Percentiles rank a stretch among this genome's conserved stretches.
These are phyloP conservation scores for Microbotryomycetes sp. DNA, from an alignment of 1,284 basidiomycete species.

Conservation along the genomic window DNA sequence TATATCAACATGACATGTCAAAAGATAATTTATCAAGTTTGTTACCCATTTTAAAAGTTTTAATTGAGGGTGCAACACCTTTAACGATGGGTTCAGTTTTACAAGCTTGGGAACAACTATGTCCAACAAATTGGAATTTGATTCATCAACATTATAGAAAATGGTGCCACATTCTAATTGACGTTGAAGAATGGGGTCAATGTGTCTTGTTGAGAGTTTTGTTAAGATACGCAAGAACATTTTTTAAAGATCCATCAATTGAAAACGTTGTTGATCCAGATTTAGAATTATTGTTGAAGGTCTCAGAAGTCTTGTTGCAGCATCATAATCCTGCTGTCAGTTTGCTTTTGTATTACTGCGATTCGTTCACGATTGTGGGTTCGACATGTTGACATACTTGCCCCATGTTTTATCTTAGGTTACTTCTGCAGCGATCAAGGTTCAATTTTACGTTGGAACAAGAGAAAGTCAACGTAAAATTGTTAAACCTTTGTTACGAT, in stretches of 20 bases:
- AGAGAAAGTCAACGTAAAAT: constrained; percentile 54
- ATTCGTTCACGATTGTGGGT: not conserved
- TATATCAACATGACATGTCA: constrained; percentile 13
- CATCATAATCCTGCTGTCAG: constrained; percentile 77
- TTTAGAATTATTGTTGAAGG: constrained; percentile 65
- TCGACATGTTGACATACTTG: not conserved
- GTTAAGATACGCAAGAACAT: constrained; percentile 70
- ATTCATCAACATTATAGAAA: constrained; percentile 83
- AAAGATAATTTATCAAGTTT: constrained; percentile 45
- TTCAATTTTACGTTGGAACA: constrained; percentile 67
- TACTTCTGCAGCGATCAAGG: constrained; percentile 62
- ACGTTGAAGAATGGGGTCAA: constrained; percentile 96
- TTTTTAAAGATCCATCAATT: constrained; percentile 65
- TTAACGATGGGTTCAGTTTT: constrained; percentile 81
- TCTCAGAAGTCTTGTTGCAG: constrained; percentile 67
- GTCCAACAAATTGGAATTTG: constrained; percentile 70
- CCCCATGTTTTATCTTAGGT: constrained; percentile 54
- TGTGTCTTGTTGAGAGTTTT: constrained; percentile 71
- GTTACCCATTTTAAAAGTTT: constrained; percentile 63
- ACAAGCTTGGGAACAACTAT: constrained; percentile 74
- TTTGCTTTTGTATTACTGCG: not conserved
- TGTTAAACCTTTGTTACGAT: constrained; percentile 60
- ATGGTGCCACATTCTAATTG: constrained; percentile 72
- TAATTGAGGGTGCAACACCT: constrained; percentile 76
- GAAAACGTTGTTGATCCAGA: constrained; percentile 55